A percentile compares a stretch with the other conserved stretches of the same genome.
Conservation (phyloP, 768 basidiomycete species). For the Mycena belliarum region DNA sequence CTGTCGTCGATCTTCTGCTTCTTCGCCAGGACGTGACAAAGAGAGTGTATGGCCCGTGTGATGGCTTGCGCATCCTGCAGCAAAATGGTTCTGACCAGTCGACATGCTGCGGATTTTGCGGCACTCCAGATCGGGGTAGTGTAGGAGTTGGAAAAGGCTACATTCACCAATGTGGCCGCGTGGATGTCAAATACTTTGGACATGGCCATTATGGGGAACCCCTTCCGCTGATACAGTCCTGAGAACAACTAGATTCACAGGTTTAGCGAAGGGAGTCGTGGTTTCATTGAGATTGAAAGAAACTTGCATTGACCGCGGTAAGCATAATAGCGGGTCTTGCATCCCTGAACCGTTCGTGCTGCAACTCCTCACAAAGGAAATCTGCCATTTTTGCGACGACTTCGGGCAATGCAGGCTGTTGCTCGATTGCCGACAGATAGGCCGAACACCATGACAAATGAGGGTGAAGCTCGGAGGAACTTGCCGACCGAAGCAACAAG, state of each 20-base stretch:
- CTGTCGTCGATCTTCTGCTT: conserved; percentile 3
- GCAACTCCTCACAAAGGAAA: conserved; percentile 79
- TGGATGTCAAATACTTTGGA: conserved; percentile 41
- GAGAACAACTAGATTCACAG: conserved; percentile 10
- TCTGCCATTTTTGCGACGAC: conserved; percentile 72
- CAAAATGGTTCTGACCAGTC: conserved; percentile 31
- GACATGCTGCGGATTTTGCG: conserved; percentile 35
- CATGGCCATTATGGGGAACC: conserved; percentile 24
- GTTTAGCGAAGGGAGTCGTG: background rate
- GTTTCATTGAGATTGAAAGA: background rate
- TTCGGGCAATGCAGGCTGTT: conserved; percentile 52
- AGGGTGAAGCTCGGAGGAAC: conserved; percentile 33
- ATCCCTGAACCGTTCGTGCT: conserved; percentile 70
- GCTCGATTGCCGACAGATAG: conserved; percentile 58
- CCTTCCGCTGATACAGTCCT: conserved; percentile 17
- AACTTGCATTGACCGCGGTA: conserved; percentile 62
- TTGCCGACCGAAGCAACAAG: conserved; percentile 38
- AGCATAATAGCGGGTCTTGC: conserved; percentile 62
- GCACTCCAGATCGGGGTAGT: conserved; percentile 35
- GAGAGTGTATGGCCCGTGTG: conserved; percentile 9
- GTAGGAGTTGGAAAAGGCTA: conserved; percentile 39
- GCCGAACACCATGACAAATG: conserved; percentile 66
- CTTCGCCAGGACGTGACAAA: conserved; percentile 15
- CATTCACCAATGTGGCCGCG: conserved; percentile 35
- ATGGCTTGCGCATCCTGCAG: conserved; percentile 12